Base-by-base conservation (phyloP, 768 basidiomycete species). In the Cystofilobasidium bisporidii region DNA sequence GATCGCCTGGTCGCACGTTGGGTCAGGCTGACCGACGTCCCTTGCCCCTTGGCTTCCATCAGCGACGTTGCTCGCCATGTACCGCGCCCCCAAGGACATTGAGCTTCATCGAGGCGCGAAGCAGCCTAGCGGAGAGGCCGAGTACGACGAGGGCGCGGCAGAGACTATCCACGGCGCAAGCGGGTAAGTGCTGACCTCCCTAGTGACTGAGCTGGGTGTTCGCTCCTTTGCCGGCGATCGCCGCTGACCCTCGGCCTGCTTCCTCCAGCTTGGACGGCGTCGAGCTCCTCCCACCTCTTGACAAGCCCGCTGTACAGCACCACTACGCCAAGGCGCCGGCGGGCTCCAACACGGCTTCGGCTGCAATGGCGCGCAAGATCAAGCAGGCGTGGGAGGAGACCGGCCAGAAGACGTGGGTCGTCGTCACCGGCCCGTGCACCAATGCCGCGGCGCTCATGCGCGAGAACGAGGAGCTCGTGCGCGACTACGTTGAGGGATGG, bases 391-490 rank as follows among this genome's bases (percentile, higher is more conserved):
- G 86, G 86, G 81, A 83, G 9, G 77, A 70, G 15, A 69, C 71
- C 8, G 88, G 87, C 1, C 71, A 77, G 40, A 83, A 87, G 75
- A 82, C 87, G 15, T 82, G 83, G 0, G 72, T 94, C 3, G 82
- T 90, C 1, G 88, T 89, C 0, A 85, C 82, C 4, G 91, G 91
- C 0, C 87, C 91, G 1, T 84, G 89, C 84, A 92, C 91, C 24
- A 94, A 92, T 70, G 81, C 88, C 41, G 86, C 85, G 0, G 76
- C 87, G 9, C 86, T 89, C 71, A 79, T 86, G 22, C 79, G 79
- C 66, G 73, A 78, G 18, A 80, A 78, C 63, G 83, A 84, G 0
- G 80, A 83, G 33, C 77, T 85, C 3, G 70, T 83, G 24, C 53
- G 64, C 32, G 78, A 78, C 3, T 85, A 80, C 14, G 77, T 89